These are phyloP conservation scores for Colletotrichum sp. DNA, from an alignment of 2,329 filamentous ascomycete genomes.

Conservation along the genomic window DNA sequence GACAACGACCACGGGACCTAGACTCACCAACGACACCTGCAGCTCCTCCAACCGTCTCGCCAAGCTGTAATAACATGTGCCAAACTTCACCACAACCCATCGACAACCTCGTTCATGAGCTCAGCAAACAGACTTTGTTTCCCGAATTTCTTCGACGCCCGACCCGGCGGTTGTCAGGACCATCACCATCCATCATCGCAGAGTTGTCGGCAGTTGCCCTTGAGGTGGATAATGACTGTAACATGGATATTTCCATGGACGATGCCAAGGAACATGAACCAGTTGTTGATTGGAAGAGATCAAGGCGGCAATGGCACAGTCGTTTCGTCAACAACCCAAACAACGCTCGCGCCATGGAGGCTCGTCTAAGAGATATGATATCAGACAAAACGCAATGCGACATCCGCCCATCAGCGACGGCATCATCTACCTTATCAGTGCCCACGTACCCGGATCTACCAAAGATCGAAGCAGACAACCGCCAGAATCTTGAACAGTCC, in stretches of 20 bases:
- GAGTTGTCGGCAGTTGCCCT: neutral
- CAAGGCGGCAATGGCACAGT: constrained; percentile 9
- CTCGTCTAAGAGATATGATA: constrained; percentile 9
- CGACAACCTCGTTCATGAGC: constrained; percentile 6
- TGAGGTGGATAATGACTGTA: constrained; percentile 15
- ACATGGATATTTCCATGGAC: neutral
- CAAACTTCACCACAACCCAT: neutral
- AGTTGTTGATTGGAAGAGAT: constrained; percentile 17
- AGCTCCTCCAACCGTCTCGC: neutral
- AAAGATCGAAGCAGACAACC: neutral
- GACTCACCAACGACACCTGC: neutral
- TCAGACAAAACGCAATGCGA: constrained; percentile 1
- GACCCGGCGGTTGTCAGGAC: neutral
- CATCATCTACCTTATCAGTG: neutral
- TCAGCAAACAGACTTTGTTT: constrained; percentile 13
- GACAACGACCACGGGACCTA: neutral
- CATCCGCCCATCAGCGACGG: neutral
- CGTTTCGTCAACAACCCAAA: constrained; percentile 13
- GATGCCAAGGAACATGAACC: constrained; percentile 1
- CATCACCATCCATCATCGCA: neutral
- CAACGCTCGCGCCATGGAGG: constrained; percentile 3
- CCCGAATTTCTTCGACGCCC: neutral
- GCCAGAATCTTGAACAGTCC: neutral
- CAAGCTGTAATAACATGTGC: neutral
- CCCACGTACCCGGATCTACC: neutral